Evolutionary conservation across 1,139 yeast genomes (phyloP).

Genomic region (Debaryomyces sp.): DNA sequence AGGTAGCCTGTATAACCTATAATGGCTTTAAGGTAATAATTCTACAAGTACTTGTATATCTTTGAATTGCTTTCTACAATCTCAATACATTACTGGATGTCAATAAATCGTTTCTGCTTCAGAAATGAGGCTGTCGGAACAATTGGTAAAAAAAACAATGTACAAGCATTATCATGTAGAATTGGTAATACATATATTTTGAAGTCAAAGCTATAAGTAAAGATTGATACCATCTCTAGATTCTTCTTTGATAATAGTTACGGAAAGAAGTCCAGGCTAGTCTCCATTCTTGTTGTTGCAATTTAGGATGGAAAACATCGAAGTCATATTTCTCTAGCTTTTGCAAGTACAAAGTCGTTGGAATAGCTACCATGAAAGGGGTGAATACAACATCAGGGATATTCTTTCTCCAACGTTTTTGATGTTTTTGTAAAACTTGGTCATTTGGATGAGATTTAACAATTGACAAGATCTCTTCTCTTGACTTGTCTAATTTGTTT

Average conservation of each 20-base stretch:
- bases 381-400: conserved; percentile 69
- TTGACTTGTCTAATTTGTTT: conserved; percentile 46
- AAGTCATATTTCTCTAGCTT: conserved; percentile 66
- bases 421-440: conserved; percentile 31
- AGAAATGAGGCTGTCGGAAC: not conserved
- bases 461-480: conserved; percentile 32
- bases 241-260: conserved; percentile 47
- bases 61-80: not conserved
- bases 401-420: conserved; percentile 44
- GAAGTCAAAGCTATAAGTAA: not conserved
- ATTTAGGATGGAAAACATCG: conserved; percentile 54
- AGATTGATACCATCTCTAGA: conserved; percentile 22
- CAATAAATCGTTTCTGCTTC: not conserved
- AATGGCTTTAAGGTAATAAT: not conserved
- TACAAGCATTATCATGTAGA: no score
- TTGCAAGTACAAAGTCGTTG: conserved; percentile 63
- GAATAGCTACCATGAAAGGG: conserved; percentile 70
- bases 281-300: conserved; percentile 67
- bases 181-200: not conserved
- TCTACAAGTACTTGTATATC: not conserved
- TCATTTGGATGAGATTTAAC: conserved; percentile 29
- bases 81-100: no score
- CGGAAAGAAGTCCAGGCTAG: conserved; percentile 68
- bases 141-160: not conserved
- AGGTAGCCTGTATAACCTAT: not conserved